Percentiles rank a stretch among this genome's conserved stretches.
Conservation (phyloP, 768 basidiomycete species). For the Tubosaeta brunneosetosa region DNA sequence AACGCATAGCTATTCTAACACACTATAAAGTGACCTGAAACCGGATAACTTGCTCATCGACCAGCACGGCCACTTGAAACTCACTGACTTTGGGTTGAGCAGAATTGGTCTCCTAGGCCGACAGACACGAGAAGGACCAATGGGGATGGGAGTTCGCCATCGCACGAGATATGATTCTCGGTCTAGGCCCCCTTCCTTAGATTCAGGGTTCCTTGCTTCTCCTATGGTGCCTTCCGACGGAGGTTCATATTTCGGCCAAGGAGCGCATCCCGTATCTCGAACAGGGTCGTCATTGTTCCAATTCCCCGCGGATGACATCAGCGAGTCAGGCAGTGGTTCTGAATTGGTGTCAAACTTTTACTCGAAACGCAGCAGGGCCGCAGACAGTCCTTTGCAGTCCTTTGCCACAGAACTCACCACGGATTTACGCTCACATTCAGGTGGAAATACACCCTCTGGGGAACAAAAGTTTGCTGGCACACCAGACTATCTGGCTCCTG, state of each 20-base stretch:
- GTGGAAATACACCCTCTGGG: slow-evolving; percentile 63
- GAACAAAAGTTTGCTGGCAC: slow-evolving; percentile 97
- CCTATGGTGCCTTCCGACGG: slow-evolving; percentile 64
- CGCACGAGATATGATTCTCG: slow-evolving; percentile 60
- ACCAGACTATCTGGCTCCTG: slow-evolving; percentile 95
- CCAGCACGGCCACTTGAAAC: slow-evolving; percentile 91
- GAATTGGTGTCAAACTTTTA: slow-evolving; percentile 62
- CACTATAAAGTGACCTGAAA: slow-evolving; percentile 74
- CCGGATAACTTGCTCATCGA: slow-evolving; percentile 98
- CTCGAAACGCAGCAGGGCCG: slow-evolving; percentile 46
- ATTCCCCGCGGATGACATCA: slow-evolving; percentile 70
- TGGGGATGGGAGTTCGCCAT: slow-evolving; percentile 42
- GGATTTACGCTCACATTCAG: slow-evolving; percentile 69
- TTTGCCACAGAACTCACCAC: slow-evolving; percentile 84
- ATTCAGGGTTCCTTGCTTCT: slow-evolving; percentile 74
- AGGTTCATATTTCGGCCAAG: slow-evolving; percentile 79
- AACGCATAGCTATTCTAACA: not conserved
- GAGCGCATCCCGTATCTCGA: slow-evolving; percentile 56
- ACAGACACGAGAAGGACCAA: slow-evolving; percentile 71
- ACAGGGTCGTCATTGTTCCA: slow-evolving; percentile 63
- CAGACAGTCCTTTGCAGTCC: slow-evolving; percentile 79
- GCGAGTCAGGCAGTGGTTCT: slow-evolving; percentile 82
- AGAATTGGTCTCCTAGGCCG: slow-evolving; percentile 97
- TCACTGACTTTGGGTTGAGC: slow-evolving; percentile 97
- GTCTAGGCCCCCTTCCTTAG: slow-evolving; percentile 78